Evolutionary conservation across 1,284 basidiomycete genomes (phyloP), one percentile per base, ranked within the genome.

Genomic region (Mrakiaceae sp.): DNA sequence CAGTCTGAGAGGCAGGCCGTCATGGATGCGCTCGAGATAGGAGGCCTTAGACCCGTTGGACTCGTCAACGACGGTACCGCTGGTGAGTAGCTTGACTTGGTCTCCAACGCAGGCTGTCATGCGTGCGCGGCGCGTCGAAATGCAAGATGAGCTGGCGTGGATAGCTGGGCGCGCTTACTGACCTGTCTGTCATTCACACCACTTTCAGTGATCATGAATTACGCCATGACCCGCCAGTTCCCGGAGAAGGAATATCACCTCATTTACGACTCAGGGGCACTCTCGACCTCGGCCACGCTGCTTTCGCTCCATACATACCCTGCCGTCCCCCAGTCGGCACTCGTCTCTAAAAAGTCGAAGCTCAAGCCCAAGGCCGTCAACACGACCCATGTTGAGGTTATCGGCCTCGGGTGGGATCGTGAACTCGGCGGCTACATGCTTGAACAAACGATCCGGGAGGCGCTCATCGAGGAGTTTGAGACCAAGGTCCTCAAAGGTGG

Each of bases 171-270:
- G 27, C 27, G 40, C 27, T 14, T 9, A 27, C 56, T 43, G 12
- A 59, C 5, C 5, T 12, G 14, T 14, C 44, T 12, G 10, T 53
- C 49, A 39, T 50, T 43, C 43, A 40, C 50, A 49, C 39, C 44
- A 16, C 27, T 48, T 16, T 56, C 66, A 74, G 86, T 93, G 43
- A 93, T 89, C 7, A 82, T 97, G 69, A 96, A 96, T 79, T 99
- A 91, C 72, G 95, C 94, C 50, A 96, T 98, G 89, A 92, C 91
- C 2, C 83, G 94, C 49, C 82, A 83, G 0, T 98, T 98, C 80
- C 78, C 86, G 1, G 78, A 76, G 2, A 85, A 85, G 16, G 93
- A 96, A 75, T 84, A 86, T 74, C 93, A 98, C 74, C 77, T 98
- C 69, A 87, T 98, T 68, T 98, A 90, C 76, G 96, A 98, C 72